These are phyloP conservation scores for Trichomonascaceae sp. DNA, from an alignment of 1,139 yeast genomes.

Conservation along the genomic window DNA sequence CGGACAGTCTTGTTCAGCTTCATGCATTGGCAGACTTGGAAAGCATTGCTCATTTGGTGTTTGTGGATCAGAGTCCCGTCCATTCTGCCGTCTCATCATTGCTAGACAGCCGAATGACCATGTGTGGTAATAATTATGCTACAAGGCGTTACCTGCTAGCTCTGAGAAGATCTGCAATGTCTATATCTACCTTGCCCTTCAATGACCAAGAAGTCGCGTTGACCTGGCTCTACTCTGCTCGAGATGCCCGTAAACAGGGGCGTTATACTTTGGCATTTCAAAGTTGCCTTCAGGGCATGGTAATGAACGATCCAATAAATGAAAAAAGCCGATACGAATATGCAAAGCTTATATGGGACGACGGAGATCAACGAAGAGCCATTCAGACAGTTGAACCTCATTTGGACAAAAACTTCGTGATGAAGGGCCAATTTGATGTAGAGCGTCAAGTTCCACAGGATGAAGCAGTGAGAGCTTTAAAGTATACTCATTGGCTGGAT, in stretches of 20 bases:
- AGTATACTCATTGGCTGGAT: constrained; percentile 87
- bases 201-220: constrained; percentile 41
- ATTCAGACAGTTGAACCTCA: constrained; percentile 55
- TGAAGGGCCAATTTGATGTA: constrained; percentile 9
- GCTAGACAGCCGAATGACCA: constrained; percentile 30
- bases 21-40: constrained; percentile 68
- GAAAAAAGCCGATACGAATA: constrained; percentile 66
- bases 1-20: constrained; percentile 51
- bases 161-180: constrained; percentile 43
- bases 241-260: constrained; percentile 60
- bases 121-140: constrained; percentile 32
- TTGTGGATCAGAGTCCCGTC: constrained; percentile 17
- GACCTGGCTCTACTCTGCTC: constrained; percentile 56
- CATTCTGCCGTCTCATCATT: constrained; percentile 23
- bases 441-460: constrained; percentile 14
- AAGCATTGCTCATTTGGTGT: constrained; percentile 25
- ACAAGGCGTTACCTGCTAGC: constrained; percentile 34
- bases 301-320: constrained; percentile 31
- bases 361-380: constrained; percentile 86
- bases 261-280: constrained; percentile 71
- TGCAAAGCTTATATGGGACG: constrained; percentile 82
- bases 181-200: constrained; percentile 35
- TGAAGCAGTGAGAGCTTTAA: constrained; percentile 42
- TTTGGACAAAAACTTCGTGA: constrained; percentile 25
- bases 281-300: constrained; percentile 62